Percentiles rank a stretch among this genome's conserved stretches.
Conservation (phyloP, 2,329 filamentous ascomycete species). For the Didymella pinodella region DNA sequence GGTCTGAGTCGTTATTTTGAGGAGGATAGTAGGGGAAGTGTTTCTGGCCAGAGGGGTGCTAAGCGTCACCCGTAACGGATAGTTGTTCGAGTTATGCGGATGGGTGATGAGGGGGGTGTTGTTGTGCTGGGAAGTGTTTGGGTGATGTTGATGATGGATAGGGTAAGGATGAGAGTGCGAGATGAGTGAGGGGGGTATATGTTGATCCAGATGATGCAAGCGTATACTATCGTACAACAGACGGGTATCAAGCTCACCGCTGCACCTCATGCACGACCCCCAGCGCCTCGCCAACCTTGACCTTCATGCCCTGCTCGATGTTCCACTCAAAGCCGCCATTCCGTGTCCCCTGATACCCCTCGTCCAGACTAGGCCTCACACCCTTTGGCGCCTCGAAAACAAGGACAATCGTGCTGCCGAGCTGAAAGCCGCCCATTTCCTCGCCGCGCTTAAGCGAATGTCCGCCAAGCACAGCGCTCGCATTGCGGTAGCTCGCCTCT, state of each 20-base stretch:
- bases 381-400: slow-evolving; percentile 92
- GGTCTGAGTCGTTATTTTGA: no score
- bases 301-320: slow-evolving; percentile 83
- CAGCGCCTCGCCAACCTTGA: slow-evolving; percentile 88
- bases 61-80: no score
- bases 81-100: no score
- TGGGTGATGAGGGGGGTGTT: no score
- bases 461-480: slow-evolving; percentile 79
- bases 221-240: neutral
- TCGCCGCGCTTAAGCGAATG: slow-evolving; percentile 86
- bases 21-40: no score
- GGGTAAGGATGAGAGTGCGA: no score
- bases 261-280: slow-evolving; percentile 69
- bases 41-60: no score
- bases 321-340: slow-evolving; percentile 83
- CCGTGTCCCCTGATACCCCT: slow-evolving; percentile 61
- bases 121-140: no score
- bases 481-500: slow-evolving; percentile 85
- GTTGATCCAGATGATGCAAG: no score
- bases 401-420: slow-evolving; percentile 92
- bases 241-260: neutral
- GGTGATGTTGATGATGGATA: no score
- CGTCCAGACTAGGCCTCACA: slow-evolving; percentile 62
- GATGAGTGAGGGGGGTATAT: no score
- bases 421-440: slow-evolving; percentile 97